These are phyloP conservation scores for Hygrophoropsis aurantiaca DNA, from an alignment of 768 basidiomycete genomes.

Conservation along the genomic window DNA sequence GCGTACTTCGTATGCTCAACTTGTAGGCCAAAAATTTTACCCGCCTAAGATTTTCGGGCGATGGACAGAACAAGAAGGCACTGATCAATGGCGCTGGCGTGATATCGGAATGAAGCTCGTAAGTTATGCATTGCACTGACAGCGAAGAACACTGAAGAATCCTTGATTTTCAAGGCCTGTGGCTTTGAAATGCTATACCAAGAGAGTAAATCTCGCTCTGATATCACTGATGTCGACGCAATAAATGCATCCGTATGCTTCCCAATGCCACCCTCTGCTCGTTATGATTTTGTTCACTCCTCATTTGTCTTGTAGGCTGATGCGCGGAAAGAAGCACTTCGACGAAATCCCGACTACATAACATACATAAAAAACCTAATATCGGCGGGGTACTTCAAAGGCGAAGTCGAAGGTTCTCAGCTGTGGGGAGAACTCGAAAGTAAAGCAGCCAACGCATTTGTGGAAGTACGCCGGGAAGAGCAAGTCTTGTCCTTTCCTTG, in stretches of 20 bases:
- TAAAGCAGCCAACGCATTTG: constrained; percentile 67
- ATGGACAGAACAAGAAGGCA: constrained; percentile 63
- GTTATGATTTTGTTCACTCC: not conserved
- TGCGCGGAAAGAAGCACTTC: constrained; percentile 67
- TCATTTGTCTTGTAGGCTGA: constrained; percentile 42
- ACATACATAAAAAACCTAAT: constrained; percentile 69
- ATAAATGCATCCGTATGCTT: constrained; percentile 48
- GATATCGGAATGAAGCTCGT: constrained; percentile 95
- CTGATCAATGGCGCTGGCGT: constrained; percentile 71
- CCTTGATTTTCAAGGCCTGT: constrained; percentile 56
- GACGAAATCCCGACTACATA: constrained; percentile 63
- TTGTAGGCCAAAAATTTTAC: constrained; percentile 88
- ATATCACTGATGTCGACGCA: constrained; percentile 36
- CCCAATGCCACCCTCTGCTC: not conserved
- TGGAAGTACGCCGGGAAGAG: constrained; percentile 64
- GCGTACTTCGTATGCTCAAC: constrained; percentile 90
- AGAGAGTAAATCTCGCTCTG: constrained; percentile 66
- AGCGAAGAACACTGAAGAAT: not conserved
- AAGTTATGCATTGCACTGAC: constrained; percentile 17
- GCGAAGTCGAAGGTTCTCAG: constrained; percentile 74
- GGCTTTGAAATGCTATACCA: constrained; percentile 97
- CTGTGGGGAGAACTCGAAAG: constrained; percentile 73
- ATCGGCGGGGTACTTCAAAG: constrained; percentile 72
- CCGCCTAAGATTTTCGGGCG: constrained; percentile 87
- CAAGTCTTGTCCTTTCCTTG: constrained; percentile 38